Percentiles rank a stretch among this genome's conserved stretches.
Evolutionary conservation across 2,329 filamentous ascomycete genomes (phyloP).

Genomic region (Trichophyton simii): DNA sequence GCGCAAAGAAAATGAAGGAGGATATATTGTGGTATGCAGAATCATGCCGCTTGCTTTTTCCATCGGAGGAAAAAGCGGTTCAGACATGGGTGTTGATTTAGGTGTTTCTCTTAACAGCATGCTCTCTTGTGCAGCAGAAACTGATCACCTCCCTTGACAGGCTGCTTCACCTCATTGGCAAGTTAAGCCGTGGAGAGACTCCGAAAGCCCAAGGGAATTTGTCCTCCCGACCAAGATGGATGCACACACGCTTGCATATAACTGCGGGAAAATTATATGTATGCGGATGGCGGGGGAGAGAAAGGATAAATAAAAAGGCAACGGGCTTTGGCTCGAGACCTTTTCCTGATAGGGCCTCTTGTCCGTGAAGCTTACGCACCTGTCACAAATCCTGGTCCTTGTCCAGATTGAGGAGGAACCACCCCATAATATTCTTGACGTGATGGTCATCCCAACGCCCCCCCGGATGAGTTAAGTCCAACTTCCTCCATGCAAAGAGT

Average conservation of each 20-base stretch:
- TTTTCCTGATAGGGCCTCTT: slow-evolving; percentile 3
- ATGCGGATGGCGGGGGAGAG: background rate
- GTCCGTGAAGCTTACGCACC: slow-evolving; percentile 2
- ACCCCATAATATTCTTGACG: background rate
- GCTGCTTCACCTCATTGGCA: background rate
- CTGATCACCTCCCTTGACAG: background rate
- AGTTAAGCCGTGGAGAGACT: background rate
- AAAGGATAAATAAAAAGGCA: background rate
- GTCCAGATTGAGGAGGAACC: background rate
- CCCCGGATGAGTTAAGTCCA: background rate
- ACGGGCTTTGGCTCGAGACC: background rate
- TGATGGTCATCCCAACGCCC: background rate
- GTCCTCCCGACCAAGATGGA: background rate
- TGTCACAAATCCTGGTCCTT: background rate
- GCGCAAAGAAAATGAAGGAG: background rate
- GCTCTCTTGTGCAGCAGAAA: background rate
- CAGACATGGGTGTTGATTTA: background rate
- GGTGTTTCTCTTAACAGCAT: background rate
- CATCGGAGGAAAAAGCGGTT: background rate
- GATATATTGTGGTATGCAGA: background rate
- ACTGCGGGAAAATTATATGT: background rate
- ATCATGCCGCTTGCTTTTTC: background rate
- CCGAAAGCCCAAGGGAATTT: background rate
- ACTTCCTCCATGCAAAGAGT: background rate
- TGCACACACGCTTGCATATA: background rate